Percentiles rank a stretch among this genome's conserved stretches.
Conservation (phyloP, 768 basidiomycete species). For the Phanerochaete carnosa region DNA sequence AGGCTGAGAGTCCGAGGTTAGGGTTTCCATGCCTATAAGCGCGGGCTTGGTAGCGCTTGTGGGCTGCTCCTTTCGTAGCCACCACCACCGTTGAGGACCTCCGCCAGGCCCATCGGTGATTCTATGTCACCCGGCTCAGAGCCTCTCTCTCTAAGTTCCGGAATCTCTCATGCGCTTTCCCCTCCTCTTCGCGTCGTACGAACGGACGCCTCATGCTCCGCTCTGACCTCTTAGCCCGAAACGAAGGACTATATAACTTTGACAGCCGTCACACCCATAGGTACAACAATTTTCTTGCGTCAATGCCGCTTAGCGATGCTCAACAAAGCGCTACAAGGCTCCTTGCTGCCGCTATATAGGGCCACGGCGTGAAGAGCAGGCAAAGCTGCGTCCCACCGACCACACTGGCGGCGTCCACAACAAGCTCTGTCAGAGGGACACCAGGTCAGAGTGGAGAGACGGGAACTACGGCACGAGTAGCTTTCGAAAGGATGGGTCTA, state of each 20-base stretch:
- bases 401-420: neutral
- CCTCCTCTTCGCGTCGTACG: neutral
- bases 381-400: neutral
- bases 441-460: constrained; percentile 46
- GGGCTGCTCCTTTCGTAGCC: neutral
- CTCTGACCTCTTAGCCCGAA: neutral
- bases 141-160: constrained; percentile 27
- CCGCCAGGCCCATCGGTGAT: neutral
- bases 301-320: constrained; percentile 19
- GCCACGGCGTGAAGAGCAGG: constrained; percentile 10
- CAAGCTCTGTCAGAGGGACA: neutral
- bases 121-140: neutral
- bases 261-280: constrained; percentile 27
- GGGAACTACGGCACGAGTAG: constrained; percentile 24
- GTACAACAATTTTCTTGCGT: constrained; percentile 27
- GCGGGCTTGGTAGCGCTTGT: neutral
- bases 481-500: no score
- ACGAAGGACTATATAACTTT: constrained; percentile 22
- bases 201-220: neutral
- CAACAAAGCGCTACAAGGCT: constrained; percentile 13
- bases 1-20: no score
- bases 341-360: constrained; percentile 17
- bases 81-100: neutral
- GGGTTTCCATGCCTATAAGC: no score
- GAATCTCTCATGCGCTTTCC: constrained; percentile 25